Base-by-base conservation (phyloP, 768 basidiomycete genomes). In the Fibroporia radiculosa region DNA sequence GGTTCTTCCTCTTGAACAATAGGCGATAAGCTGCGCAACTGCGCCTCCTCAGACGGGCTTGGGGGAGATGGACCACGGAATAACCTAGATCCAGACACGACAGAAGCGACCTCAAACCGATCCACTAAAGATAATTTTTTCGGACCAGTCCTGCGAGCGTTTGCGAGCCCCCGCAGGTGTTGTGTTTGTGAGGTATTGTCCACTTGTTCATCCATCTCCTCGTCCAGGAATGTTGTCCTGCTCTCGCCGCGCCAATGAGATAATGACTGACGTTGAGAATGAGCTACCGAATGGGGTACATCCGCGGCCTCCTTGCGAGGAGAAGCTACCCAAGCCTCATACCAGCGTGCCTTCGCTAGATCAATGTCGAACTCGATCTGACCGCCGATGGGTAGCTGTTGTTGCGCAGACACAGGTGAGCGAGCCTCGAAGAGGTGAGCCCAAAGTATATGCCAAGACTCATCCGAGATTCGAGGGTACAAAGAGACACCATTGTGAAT, bases 281-380 rank as follows among this genome's bases (percentile, higher is more conserved):
- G 57, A 58, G 32, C 61, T 6, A 62, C 62, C 24, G 68, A 64
- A 27, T 68, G 60, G 22, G 67, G 59, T 28, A 65, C 55, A 49
- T 79, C 78, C 13, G 60, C 54, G 19, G 62, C 50, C 29, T 75
- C 68, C 49, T 72, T 56, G 42, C 64, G 51, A 16, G 66, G 62
- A 44, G 74, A 60, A n/a, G 73, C 67, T 18, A 80, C 48, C 86
- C 87, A 95, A 0, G 78, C 65, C 14, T 77, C 66, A 54, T 80
- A 86, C 91, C 91, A 93, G 23, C 77, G 73, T 14, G 91, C 91
- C 49, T 78, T 74, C 27, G 70, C 67, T 36, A 75, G 48, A 64
- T 93, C 91, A 36, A 93, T 75, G 62, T 93, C 91, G 59, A 93
- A 92, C 63, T 93, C 90, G 23, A 95, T 73, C 23, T 75, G 80